These are phyloP conservation scores for Cephaloascus fragrans DNA, from an alignment of 805 yeast species.

Conservation along the genomic window DNA sequence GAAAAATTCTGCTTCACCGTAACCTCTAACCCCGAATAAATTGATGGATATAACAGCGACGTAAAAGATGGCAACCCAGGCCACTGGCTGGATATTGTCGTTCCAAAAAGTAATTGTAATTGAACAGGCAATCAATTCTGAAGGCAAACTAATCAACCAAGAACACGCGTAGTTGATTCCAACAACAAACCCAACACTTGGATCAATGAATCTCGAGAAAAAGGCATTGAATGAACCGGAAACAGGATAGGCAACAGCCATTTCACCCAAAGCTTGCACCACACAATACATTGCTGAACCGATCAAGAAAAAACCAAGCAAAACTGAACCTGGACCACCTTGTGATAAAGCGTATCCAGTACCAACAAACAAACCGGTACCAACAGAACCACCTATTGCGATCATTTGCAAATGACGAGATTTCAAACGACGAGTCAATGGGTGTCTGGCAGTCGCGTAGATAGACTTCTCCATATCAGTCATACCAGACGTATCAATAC, in stretches of 20 bases:
- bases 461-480: conserved; percentile 27
- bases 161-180: conserved; percentile 18
- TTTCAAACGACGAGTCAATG: conserved; percentile 32
- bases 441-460: conserved; percentile 31
- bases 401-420: conserved; percentile 51
- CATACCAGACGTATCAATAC: conserved; percentile 22
- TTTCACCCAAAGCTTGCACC: conserved; percentile 19
- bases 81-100: conserved; percentile 11
- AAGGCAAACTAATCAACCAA: conserved; percentile 23
- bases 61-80: conserved; percentile 16
- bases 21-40: conserved; percentile 45
- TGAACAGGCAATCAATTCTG: conserved; percentile 15
- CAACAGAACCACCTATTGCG: conserved; percentile 65
- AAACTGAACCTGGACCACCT: conserved; percentile 18
- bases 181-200: conserved; percentile 18
- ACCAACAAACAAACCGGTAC: conserved; percentile 51
- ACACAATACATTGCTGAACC: conserved; percentile 15
- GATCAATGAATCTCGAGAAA: conserved; percentile 18
- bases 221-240: conserved; percentile 19
- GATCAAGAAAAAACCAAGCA: conserved; percentile 16
- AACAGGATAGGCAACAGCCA: conserved; percentile 18
- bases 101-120: conserved; percentile 15
- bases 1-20: conserved; percentile 56
- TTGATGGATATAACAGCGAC: conserved; percentile 20
- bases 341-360: conserved; percentile 29